phyloP scores from a whole-genome alignment of 805 yeast species.

The Starmerella potacharoeniae region DNA sequence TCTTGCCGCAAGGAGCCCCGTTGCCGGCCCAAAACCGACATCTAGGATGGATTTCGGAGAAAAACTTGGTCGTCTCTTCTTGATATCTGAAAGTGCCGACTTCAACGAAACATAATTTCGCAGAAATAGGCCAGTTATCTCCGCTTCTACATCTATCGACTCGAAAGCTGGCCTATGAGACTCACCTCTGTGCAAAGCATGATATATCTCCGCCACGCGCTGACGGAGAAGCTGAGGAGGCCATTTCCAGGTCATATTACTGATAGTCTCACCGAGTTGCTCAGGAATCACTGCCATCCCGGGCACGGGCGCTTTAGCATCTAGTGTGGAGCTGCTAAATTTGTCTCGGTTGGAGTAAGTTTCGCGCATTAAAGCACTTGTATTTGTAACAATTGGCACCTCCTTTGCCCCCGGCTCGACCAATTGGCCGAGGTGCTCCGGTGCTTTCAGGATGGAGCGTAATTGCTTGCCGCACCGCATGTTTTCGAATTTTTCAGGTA shows the following conservation, averaged over 20 bases:
- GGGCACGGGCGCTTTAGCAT: constrained; percentile 43
- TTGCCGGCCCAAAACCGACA: constrained; percentile 82
- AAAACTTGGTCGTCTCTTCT: constrained; percentile 42
- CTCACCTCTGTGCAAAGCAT: constrained; percentile 40
- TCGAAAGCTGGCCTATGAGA: constrained; percentile 39
- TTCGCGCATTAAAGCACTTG: not conserved
- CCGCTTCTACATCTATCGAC: constrained; percentile 48
- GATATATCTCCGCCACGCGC: constrained; percentile 47
- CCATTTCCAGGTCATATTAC: constrained; percentile 50
- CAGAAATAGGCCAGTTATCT: constrained; percentile 65
- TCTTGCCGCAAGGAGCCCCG: constrained; percentile 80
- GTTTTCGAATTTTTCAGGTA: not conserved
- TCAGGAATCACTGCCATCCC: constrained; percentile 46
- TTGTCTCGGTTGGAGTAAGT: not conserved
- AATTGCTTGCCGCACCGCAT: not conserved
- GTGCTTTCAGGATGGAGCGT: not conserved
- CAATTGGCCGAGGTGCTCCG: constrained; percentile 1
- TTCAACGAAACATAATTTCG: constrained; percentile 66
- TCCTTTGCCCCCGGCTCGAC: not conserved
- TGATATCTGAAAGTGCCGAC: constrained; percentile 57
- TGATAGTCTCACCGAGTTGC: constrained; percentile 45
- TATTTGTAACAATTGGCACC: not conserved
- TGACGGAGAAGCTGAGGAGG: constrained; percentile 55
- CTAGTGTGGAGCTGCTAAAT: constrained; percentile 45
- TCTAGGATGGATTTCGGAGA: constrained; percentile 60